These are phyloP conservation scores for Gentiana straminea DNA, from an alignment of 257 asterid species.

Conservation along the genomic window DNA sequence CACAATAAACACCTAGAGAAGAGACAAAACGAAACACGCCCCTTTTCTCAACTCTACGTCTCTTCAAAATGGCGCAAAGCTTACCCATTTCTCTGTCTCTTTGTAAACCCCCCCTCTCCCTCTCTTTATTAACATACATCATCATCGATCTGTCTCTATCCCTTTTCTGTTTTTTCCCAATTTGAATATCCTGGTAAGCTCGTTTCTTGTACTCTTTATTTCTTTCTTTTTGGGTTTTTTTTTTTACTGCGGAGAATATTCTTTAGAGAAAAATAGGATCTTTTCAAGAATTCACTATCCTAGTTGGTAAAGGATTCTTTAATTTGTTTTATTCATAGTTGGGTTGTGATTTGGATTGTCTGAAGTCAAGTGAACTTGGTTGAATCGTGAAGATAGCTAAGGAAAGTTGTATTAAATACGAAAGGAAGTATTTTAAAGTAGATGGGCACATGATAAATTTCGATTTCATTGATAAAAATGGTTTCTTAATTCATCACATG, in stretches of 20 bases:
- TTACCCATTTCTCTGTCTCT: not conserved
- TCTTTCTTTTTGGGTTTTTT: not conserved
- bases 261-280: not conserved
- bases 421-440: not conserved
- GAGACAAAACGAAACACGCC: constrained; percentile 1
- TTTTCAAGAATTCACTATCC: not conserved
- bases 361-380: not conserved
- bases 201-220: not conserved
- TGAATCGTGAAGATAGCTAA: not conserved
- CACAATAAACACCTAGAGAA: not conserved
- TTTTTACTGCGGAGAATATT: no score
- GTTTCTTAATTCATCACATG: constrained; percentile 5
- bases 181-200: not conserved
- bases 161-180: not conserved
- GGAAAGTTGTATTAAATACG: not conserved
- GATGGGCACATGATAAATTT: constrained; percentile 1
- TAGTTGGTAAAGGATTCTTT: not conserved
- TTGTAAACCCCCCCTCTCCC: not conserved
- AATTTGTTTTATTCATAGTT: not conserved
- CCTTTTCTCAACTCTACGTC: constrained; percentile 20
- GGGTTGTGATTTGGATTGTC: not conserved
- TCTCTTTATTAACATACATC: not conserved
- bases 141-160: not conserved
- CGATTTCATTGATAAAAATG: not conserved
- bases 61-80: constrained; percentile 15